phyloP scores from a whole-genome alignment of 1,284 basidiomycete species.

The Entoloma clypeatum region DNA sequence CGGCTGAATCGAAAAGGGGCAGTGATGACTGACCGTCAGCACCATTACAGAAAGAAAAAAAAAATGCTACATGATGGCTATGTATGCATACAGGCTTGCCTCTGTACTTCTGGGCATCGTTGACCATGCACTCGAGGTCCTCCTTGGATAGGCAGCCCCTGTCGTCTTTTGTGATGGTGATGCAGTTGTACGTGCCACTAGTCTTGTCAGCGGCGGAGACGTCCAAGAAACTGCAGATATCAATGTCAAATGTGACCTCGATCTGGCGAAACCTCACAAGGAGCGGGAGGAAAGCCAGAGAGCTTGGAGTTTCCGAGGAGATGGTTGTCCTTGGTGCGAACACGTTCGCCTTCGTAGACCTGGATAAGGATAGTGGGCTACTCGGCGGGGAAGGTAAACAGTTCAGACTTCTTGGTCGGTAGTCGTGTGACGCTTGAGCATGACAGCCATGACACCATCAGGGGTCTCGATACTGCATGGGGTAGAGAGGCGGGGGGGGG shows the following conservation, averaged over 20 bases:
- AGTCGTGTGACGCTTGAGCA: constrained; percentile 84
- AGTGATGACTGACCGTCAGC: too few species aligned
- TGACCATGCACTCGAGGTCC: constrained; percentile 86
- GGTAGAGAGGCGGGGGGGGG: too few species aligned
- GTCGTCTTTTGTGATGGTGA: constrained; percentile 82
- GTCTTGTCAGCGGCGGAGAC: constrained; percentile 64
- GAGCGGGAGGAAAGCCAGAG: constrained; percentile 77
- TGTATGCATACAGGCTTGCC: too few species aligned
- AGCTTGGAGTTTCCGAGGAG: constrained; percentile 84
- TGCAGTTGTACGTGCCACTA: constrained; percentile 70
- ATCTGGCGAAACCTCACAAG: constrained; percentile 82
- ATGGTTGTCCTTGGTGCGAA: constrained; percentile 85
- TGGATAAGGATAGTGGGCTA: constrained; percentile 71
- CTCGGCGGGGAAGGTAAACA: constrained; percentile 36
- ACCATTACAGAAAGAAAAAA: too few species aligned
- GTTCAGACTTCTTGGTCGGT: constrained; percentile 82
- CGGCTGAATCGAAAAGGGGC: too few species aligned
- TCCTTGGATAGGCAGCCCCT: constrained; percentile 85
- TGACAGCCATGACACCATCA: constrained; percentile 81
- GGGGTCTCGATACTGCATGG: constrained; percentile 90
- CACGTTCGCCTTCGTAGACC: constrained; percentile 81
- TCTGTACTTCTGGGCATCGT: constrained; percentile 77
- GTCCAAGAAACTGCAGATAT: constrained; percentile 72
- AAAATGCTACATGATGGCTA: too few species aligned
- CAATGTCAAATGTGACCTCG: constrained; percentile 82